Base-by-base conservation (phyloP, 495 filamentous ascomycete genomes). In the Paragyromitra xinjiangensis region DNA sequence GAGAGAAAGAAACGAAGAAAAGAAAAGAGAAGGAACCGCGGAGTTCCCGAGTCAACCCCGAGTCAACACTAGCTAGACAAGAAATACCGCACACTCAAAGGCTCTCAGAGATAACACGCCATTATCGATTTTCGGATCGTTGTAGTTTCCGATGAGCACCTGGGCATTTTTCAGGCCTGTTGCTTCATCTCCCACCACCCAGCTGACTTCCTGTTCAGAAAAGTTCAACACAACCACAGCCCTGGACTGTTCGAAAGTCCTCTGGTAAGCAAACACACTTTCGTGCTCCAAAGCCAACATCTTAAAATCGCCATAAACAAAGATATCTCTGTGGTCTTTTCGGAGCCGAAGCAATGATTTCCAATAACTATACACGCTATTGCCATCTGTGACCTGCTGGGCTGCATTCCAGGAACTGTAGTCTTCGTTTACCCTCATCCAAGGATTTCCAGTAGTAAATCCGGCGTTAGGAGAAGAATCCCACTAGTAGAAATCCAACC, bases 371-470 rank as follows among this genome's bases (percentile, higher is more conserved):
- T 88, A 86, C 9, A 86, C 83, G 1, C 86, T 87, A 34, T 85
- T 80, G 4, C 79, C 78, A 51, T 88, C 85, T 6, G 81, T 80
- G 61, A 86, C 80, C 68, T 90, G 86, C 0, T 81, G 81, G 42
- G 85, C 87, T 29, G 85, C 88, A 65, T 90, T 91, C 81, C 86
- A 80, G 8, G 82, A 79, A 11, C 37, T 66, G 72, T 87, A 88
- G 71, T 88, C 80, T n/a, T 87, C 85, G 81, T 90, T 88, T 29
- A 88, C 85, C 3, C 87, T 85, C 88, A 90, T 90, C 89, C 89
- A 91, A 8, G 89, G 87, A 71, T 85, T 86, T 45, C 84, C 86
- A 16, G 83, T 84, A 2, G 86, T 87, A 77, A 88, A 89, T 1
- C 88, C 88, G 5, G 82, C 87, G 75, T 89, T 86, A 0, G 85